Conservation (phyloP, 306 rosid genomes). For the Castanea sativa region DNA sequence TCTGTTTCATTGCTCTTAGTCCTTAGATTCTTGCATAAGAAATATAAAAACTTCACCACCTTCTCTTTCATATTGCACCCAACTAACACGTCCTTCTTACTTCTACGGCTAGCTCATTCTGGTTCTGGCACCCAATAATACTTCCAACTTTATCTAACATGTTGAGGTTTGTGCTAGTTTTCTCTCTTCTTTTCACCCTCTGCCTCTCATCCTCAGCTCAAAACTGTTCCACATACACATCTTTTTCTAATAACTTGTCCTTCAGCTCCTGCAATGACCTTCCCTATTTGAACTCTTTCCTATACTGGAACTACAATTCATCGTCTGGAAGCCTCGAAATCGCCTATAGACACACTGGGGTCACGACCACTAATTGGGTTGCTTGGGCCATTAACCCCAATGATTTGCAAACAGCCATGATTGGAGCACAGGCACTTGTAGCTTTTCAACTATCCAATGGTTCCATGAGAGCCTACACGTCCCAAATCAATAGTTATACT, state of each 20-base stretch:
- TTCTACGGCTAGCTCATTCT: too few species aligned
- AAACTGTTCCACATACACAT: slow-evolving; percentile 25
- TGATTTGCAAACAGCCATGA: slow-evolving; percentile 23
- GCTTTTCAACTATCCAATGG: slow-evolving; percentile 41
- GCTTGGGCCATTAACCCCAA: slow-evolving; percentile 68
- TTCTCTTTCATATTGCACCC: neutral
- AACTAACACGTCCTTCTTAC: slow-evolving; percentile 3
- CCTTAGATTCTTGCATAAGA: neutral
- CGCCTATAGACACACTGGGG: slow-evolving; percentile 51
- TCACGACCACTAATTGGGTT: slow-evolving; percentile 51
- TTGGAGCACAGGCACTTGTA: slow-evolving; percentile 57
- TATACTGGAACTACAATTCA: slow-evolving; percentile 53
- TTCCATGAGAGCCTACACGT: slow-evolving; percentile 8
- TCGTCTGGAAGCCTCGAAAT: slow-evolving; percentile 39
- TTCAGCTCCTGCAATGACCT: slow-evolving; percentile 46
- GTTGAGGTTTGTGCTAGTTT: slow-evolving; percentile 26
- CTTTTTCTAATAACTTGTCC: slow-evolving; percentile 25
- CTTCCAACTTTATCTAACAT: slow-evolving; percentile 17
- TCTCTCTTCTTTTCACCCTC: slow-evolving; percentile 28
- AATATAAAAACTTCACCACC: neutral
- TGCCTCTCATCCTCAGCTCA: slow-evolving; percentile 46
- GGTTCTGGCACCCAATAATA: too few species aligned
- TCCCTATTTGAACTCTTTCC: slow-evolving; percentile 44
- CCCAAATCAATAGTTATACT: neutral
- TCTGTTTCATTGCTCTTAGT: neutral